Evolutionary conservation across 805 yeast genomes (phyloP).

Genomic region (Schwanniomyces yamadae): DNA sequence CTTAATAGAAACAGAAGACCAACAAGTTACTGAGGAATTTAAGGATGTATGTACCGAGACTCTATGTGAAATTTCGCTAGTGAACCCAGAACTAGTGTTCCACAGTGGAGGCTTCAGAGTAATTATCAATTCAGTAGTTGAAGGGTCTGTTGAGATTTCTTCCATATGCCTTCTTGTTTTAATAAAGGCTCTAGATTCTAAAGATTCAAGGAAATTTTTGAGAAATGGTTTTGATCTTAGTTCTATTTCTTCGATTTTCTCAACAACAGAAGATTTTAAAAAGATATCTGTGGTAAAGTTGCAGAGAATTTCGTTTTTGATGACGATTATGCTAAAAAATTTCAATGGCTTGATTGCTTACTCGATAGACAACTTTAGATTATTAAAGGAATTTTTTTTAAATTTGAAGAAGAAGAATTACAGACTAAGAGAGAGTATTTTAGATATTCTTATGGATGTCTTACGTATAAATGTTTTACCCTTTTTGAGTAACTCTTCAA

Average conservation of each 20-base stretch:
- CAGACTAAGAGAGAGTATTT: slow-evolving; percentile 55
- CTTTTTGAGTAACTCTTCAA: slow-evolving; percentile 37
- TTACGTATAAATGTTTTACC: slow-evolving; percentile 60
- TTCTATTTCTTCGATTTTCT: slow-evolving; percentile 64
- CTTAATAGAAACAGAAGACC: slow-evolving; percentile 47
- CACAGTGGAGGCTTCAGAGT: slow-evolving; percentile 55
- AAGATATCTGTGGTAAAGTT: slow-evolving; percentile 44
- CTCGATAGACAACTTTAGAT: slow-evolving; percentile 53
- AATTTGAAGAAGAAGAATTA: slow-evolving; percentile 63
- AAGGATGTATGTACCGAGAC: slow-evolving; percentile 46
- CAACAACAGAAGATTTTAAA: slow-evolving; percentile 49
- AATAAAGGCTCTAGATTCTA: slow-evolving; percentile 55
- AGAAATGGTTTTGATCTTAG: slow-evolving; percentile 64
- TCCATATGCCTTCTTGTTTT: slow-evolving; percentile 32
- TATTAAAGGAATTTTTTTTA: slow-evolving; percentile 55
- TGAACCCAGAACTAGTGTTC: slow-evolving; percentile 44
- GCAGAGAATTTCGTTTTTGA: slow-evolving; percentile 57
- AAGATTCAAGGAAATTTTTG: slow-evolving; percentile 51
- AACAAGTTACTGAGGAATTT: slow-evolving; percentile 30
- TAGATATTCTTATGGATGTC: slow-evolving; percentile 71
- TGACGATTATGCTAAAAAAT: slow-evolving; percentile 61
- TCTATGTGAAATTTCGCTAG: slow-evolving; percentile 34
- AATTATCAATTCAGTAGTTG: slow-evolving; percentile 40
- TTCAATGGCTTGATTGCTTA: slow-evolving; percentile 77
- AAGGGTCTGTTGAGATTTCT: slow-evolving; percentile 24